Evolutionary conservation across 1,284 basidiomycete genomes (phyloP), one percentile per base, ranked within the genome.

Genomic region (Apiotrichum montevideense): DNA sequence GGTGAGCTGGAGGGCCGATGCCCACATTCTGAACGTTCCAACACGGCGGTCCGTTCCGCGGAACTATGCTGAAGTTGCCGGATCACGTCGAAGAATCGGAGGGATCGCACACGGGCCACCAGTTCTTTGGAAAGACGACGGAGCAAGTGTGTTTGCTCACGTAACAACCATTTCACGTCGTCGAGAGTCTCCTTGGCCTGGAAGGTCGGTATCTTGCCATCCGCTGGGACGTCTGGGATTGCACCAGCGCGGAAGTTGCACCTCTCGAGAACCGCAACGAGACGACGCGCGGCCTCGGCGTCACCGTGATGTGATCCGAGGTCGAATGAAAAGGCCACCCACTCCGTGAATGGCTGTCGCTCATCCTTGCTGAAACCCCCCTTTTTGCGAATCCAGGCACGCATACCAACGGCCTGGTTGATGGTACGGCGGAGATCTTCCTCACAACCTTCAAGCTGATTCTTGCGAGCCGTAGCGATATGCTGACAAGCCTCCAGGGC

Each of bases 401-500:
- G 73, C 52, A 76, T 63, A 62, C 81, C 80, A 39, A 88, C 80
- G 0, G 86, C 85, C 1, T 82, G 79, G 62, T 83, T 79, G 64
- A 95, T 80, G 43, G 85, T 84, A 51, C 79, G 74, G 50, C 84
- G 78, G 21, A 96, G 80, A 56, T 95, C 89, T 3, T 78, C 75
- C 66, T 85, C 86, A 74, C 91, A 95, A 46, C 86, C 84, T 21
- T 86, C 82, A 43, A 91, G 80, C 69, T 96, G 92, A 56, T 80
- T 81, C 52, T 82, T 82, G 49, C 92, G 87, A 64, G 91, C 89
- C 56, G 83, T 76, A 52, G 94, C 87, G 64, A 97, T 95, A 66
- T 90, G 84, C 65, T 95, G 88, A 74, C 92, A 97, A 4, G 90
- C 90, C 69, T 88, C 90, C 82, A 88, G 87, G 1, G 90, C 86